phyloP scores from a whole-genome alignment of 352 stramenopile genomes.

The Nothophytophthora sp. region DNA sequence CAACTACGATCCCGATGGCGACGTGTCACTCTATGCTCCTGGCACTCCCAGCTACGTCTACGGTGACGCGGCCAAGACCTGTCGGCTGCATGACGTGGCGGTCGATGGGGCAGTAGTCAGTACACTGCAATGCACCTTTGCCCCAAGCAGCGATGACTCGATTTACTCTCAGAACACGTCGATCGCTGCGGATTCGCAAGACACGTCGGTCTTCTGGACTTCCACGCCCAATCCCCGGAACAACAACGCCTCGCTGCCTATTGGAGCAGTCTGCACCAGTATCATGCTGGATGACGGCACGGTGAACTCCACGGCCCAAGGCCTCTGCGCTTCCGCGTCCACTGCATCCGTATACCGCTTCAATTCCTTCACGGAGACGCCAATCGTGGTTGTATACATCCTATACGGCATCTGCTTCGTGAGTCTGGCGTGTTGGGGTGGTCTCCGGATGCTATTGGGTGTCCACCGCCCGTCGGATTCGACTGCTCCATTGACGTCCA shows the following conservation, averaged over 20 bases:
- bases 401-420: slow-evolving; percentile 46
- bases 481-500: slow-evolving; percentile 12
- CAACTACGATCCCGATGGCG: slow-evolving; percentile 48
- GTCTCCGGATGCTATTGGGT: slow-evolving; percentile 12
- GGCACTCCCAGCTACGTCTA: slow-evolving; percentile 63
- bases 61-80: slow-evolving; percentile 42
- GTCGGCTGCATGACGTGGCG: slow-evolving; percentile 40
- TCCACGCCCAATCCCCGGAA: slow-evolving; percentile 57
- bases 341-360: slow-evolving; percentile 38
- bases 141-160: slow-evolving; percentile 20
- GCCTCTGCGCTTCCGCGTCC: slow-evolving; percentile 27
- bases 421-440: slow-evolving; percentile 32
- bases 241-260: slow-evolving; percentile 71
- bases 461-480: slow-evolving; percentile 17
- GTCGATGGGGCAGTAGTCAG: slow-evolving; percentile 26
- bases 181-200: slow-evolving; percentile 46
- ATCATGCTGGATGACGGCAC: slow-evolving; percentile 45
- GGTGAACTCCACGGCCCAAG: slow-evolving; percentile 24
- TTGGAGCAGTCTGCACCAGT: slow-evolving; percentile 48
- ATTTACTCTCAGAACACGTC: slow-evolving; percentile 58
- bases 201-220: slow-evolving; percentile 54
- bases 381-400: slow-evolving; percentile 51
- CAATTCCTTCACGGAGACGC: slow-evolving; percentile 51
- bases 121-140: slow-evolving; percentile 51
- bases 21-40: slow-evolving; percentile 62